A percentile compares a stretch with the other conserved stretches of the same genome.
Conservation (phyloP, 192 early-diverging fungal genomes). For the Backusella macrospora region DNA sequence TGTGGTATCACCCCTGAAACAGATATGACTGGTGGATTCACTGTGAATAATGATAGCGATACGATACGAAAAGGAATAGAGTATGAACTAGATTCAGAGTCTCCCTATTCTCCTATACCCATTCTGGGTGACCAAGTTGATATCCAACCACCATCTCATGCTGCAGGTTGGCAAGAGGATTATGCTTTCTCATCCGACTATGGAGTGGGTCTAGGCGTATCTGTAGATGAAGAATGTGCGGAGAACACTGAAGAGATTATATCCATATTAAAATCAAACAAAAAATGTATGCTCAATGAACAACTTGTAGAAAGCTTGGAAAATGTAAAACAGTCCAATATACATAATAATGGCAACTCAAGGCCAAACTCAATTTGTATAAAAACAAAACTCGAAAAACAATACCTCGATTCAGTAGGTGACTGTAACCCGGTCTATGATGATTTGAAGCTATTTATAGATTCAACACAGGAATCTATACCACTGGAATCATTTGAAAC, state of each 20-base stretch:
- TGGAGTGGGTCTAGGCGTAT: background rate
- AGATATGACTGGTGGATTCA: conserved; percentile 55
- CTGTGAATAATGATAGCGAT: background rate
- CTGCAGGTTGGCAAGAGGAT: conserved; percentile 30
- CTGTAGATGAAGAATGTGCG: conserved; percentile 15
- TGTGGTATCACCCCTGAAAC: conserved; percentile 61
- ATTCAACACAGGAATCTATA: conserved; percentile 28
- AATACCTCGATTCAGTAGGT: background rate
- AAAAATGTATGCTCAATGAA: conserved; percentile 28
- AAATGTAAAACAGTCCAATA: conserved; percentile 11
- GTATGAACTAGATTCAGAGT: conserved; percentile 36
- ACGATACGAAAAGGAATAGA: conserved; percentile 32
- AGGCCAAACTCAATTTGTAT: conserved; percentile 4
- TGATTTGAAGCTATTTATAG: conserved; percentile 51
- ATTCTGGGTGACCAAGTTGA: conserved; percentile 15
- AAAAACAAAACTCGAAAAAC: background rate
- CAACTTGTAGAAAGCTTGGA: conserved; percentile 28
- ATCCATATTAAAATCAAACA: conserved; percentile 32
- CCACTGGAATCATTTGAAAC: conserved; percentile 43
- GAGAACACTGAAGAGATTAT: conserved; percentile 21
- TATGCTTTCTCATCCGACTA: conserved; percentile 9
- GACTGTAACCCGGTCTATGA: conserved; percentile 43
- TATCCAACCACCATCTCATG: conserved; percentile 13
- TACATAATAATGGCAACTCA: background rate
- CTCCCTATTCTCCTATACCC: conserved; percentile 5